These are phyloP conservation scores for Coemansia sp. DNA, from an alignment of 192 early-diverging fungal genomes.

Conservation along the genomic window DNA sequence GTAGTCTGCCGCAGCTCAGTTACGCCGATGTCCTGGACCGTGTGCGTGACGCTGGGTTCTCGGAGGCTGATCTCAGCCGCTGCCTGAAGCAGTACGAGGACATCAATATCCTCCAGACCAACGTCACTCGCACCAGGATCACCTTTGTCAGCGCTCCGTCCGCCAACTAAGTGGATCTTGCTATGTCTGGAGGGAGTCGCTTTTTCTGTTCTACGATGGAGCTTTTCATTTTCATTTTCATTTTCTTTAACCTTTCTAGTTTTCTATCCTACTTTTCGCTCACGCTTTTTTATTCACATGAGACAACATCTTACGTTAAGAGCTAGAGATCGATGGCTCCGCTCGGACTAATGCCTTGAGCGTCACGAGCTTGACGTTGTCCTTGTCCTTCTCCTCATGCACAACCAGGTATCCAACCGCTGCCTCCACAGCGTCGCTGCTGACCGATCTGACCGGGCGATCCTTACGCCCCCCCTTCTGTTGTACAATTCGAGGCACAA, in stretches of 20 bases:
- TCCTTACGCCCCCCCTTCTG: too few species aligned
- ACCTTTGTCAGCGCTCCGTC: conserved; percentile 41
- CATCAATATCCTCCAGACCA: conserved; percentile 72
- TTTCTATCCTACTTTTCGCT: not conserved
- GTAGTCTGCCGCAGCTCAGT: conserved; percentile 54
- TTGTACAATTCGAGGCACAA: conserved; percentile 10
- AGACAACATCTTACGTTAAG: not conserved
- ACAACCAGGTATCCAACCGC: conserved; percentile 30
- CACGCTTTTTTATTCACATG: not conserved
- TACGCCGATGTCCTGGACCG: conserved; percentile 67
- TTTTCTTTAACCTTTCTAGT: not conserved
- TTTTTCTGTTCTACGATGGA: not conserved
- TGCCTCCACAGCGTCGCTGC: not conserved
- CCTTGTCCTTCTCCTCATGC: conserved; percentile 52
- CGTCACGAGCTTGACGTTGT: conserved; percentile 48
- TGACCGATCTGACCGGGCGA: not conserved
- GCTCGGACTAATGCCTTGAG: conserved; percentile 19
- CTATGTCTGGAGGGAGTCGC: not conserved
- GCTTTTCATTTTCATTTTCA: not conserved
- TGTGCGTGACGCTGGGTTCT: conserved; percentile 75
- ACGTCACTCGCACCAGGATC: conserved; percentile 60
- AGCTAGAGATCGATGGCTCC: not conserved
- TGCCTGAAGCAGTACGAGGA: conserved; percentile 72
- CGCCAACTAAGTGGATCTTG: not conserved
- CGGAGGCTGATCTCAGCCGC: conserved; percentile 72